A percentile compares a stretch with the other conserved stretches of the same genome.
These are phyloP conservation scores for Penicillium sp. DNA, from an alignment of 2,329 filamentous ascomycete species.

Conservation along the genomic window DNA sequence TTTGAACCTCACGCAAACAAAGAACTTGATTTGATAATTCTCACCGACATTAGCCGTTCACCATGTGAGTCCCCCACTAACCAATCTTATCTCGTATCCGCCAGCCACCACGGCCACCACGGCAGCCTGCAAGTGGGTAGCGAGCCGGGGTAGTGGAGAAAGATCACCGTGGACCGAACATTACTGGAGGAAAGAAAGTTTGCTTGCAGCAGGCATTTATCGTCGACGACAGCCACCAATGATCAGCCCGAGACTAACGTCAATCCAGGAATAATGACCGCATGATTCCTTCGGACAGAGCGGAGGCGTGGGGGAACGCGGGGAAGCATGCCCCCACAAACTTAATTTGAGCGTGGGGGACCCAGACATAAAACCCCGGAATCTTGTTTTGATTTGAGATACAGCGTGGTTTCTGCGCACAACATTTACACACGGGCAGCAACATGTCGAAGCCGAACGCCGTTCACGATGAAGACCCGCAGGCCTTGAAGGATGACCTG, in stretches of 20 bases:
- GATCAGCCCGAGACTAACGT: background rate
- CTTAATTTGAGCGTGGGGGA: constrained; percentile 7
- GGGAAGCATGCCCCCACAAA: constrained; percentile 12
- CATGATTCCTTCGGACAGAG: background rate
- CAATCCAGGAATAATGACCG: background rate
- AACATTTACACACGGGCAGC: background rate
- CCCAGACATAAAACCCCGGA: constrained; percentile 3
- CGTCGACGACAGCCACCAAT: background rate
- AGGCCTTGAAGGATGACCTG: constrained; percentile 9
- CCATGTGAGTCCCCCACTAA: background rate
- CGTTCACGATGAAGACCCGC: constrained; percentile 21
- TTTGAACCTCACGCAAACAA: background rate
- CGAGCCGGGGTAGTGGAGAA: background rate
- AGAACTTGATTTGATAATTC: background rate
- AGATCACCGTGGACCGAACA: background rate
- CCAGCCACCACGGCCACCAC: too few relatives aligned
- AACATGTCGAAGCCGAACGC: constrained; percentile 19
- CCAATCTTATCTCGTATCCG: background rate
- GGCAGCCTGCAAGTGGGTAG: background rate
- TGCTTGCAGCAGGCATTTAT: background rate
- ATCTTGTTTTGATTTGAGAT: background rate
- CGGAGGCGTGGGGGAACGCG: constrained; percentile 19
- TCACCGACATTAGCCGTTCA: background rate
- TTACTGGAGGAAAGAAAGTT: background rate
- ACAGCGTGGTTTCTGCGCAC: background rate